phyloP scores from a whole-genome alignment of 805 yeast species.

The Suhomyces emberorum region DNA sequence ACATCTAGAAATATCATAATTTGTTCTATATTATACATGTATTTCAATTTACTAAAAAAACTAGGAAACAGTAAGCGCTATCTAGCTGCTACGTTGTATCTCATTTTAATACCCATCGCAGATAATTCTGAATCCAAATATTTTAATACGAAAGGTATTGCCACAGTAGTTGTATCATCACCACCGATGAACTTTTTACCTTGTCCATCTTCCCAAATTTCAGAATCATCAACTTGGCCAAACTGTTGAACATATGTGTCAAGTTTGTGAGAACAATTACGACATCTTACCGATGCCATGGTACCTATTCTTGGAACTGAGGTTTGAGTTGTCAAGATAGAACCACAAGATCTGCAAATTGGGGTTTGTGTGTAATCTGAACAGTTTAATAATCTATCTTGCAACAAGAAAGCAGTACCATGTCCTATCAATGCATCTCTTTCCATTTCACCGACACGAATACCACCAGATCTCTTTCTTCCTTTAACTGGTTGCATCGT shows the following conservation, averaged over 20 bases:
- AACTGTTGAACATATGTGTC: constrained; percentile 51
- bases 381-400: constrained; percentile 91
- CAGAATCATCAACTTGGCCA: constrained; percentile 58
- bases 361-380: constrained; percentile 93
- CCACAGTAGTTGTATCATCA: constrained; percentile 88
- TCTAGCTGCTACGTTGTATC: constrained; percentile 62
- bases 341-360: constrained; percentile 90
- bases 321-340: constrained; percentile 81
- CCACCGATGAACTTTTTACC: constrained; percentile 93
- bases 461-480: constrained; percentile 98
- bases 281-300: constrained; percentile 73
- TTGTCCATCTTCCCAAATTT: constrained; percentile 96
- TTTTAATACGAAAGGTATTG: constrained; percentile 93
- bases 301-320: constrained; percentile 91
- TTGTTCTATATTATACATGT: too few relatives aligned
- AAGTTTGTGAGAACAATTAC: constrained; percentile 80
- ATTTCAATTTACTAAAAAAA: too few relatives aligned
- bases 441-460: constrained; percentile 99
- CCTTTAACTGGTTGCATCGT: constrained; percentile 99
- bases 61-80: too few relatives aligned
- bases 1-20: too few relatives aligned
- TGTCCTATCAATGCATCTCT: constrained; percentile 98
- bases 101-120: constrained; percentile 96
- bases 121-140: constrained; percentile 92
- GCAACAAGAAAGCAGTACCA: constrained; percentile 92